Conservation (phyloP, 768 basidiomycete species). For the Albatrellus ellisii region DNA sequence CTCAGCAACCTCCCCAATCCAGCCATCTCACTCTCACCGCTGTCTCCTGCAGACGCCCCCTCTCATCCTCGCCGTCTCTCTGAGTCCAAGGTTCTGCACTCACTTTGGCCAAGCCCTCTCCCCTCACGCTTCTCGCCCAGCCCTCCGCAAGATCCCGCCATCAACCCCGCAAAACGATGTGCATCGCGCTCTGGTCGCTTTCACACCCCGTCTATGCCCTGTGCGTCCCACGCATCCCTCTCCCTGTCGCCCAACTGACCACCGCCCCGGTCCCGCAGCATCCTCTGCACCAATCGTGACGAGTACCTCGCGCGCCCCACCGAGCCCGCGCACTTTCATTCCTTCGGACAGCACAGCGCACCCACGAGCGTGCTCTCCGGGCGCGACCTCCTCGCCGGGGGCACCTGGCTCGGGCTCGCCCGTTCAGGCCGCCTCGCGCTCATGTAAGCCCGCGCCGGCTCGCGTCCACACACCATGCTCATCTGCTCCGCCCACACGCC, state of each 20-base stretch:
- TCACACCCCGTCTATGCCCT: conserved; percentile 68
- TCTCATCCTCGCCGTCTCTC: neutral
- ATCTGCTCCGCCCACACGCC: neutral
- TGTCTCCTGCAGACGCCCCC: neutral
- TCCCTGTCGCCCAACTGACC: conserved; percentile 2
- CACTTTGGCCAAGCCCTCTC: too few relatives aligned
- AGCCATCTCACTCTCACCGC: neutral
- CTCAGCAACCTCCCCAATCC: too few relatives aligned
- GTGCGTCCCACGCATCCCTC: conserved; percentile 29
- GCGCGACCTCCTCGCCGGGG: conserved; percentile 57
- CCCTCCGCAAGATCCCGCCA: conserved; percentile 1
- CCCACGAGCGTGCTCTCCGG: conserved; percentile 45
- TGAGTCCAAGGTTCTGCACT: neutral
- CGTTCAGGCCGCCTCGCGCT: conserved; percentile 55
- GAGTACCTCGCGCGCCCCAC: conserved; percentile 61
- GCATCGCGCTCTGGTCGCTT: conserved; percentile 66
- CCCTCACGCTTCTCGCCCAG: too few relatives aligned
- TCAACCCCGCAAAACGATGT: conserved; percentile 34
- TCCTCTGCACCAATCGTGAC: conserved; percentile 68
- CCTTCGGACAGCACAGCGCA: conserved; percentile 32
- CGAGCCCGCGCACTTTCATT: conserved; percentile 49
- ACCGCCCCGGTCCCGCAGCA: conserved; percentile 31
- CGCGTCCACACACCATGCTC: neutral
- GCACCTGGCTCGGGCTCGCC: conserved; percentile 73
- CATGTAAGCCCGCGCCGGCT: conserved; percentile 36